Percentiles rank a stretch among this genome's conserved stretches.
Conservation (phyloP, 768 basidiomycete species). For the Hysterangium stoloniferum region DNA sequence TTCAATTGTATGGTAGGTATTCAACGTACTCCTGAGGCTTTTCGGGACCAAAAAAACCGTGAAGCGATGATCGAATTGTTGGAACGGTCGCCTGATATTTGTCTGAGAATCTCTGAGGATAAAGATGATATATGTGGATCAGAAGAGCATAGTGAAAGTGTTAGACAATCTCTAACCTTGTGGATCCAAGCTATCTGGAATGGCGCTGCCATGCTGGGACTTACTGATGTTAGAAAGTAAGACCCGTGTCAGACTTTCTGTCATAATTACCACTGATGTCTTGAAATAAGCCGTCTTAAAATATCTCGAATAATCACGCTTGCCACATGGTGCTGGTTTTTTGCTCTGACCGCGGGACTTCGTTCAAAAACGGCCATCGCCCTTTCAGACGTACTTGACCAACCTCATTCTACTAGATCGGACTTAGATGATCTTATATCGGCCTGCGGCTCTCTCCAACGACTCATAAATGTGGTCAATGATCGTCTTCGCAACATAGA, state of each 20-base stretch:
- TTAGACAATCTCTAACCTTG: not conserved
- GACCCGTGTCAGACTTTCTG: not conserved
- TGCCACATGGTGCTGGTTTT: constrained; percentile 9
- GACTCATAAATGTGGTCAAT: not conserved
- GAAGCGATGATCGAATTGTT: not conserved
- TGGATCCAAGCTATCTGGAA: constrained; percentile 11
- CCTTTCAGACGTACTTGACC: constrained; percentile 5
- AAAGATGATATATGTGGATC: not conserved
- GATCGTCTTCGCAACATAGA: not conserved
- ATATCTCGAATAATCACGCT: not conserved
- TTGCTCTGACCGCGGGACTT: not conserved
- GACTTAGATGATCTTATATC: constrained; percentile 3
- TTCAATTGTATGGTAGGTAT: constrained; percentile 9
- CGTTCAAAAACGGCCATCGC: not conserved
- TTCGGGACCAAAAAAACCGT: constrained; percentile 1
- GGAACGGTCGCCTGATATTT: not conserved
- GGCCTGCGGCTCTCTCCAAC: constrained; percentile 1
- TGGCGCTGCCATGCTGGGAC: not conserved
- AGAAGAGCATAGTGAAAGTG: constrained; percentile 2
- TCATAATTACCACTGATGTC: not conserved
- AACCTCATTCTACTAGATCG: constrained; percentile 1
- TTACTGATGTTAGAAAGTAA: not conserved
- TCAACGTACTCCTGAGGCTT: not conserved
- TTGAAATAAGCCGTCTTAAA: not conserved
- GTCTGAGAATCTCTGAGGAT: not conserved